phyloP scores from a whole-genome alignment of 345 rosid species.

The Capsella bursapastoris region DNA sequence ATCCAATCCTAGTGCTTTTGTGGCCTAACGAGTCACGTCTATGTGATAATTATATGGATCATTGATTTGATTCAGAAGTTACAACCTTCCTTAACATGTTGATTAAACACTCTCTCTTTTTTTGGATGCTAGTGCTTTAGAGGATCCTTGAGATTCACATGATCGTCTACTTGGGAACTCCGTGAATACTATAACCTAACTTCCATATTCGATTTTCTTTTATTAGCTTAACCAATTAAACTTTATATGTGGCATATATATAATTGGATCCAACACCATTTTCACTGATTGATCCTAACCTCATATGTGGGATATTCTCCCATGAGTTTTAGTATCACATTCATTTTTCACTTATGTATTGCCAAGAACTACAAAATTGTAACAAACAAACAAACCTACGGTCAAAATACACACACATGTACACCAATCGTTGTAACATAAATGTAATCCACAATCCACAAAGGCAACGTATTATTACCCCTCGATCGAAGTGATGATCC shows the following conservation, averaged over 20 bases:
- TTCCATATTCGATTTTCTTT: background rate
- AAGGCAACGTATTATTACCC: slow-evolving; percentile 28
- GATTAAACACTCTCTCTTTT: background rate
- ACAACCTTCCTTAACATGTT: background rate
- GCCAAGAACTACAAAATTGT: slow-evolving; percentile 18
- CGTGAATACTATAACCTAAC: slow-evolving; percentile 41
- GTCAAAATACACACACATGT: slow-evolving; percentile 28
- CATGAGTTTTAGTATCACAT: background rate
- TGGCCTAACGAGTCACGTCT: slow-evolving; percentile 3
- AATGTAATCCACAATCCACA: slow-evolving; percentile 41
- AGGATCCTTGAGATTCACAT: slow-evolving; percentile 32
- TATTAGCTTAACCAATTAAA: too few species aligned
- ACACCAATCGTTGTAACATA: slow-evolving; percentile 20
- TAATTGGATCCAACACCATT: background rate
- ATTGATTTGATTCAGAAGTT: background rate
- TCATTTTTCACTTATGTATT: background rate
- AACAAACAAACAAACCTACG: slow-evolving; percentile 33
- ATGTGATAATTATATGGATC: background rate
- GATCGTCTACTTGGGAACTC: slow-evolving; percentile 37
- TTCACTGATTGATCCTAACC: background rate
- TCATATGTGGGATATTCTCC: background rate
- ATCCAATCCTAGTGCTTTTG: background rate
- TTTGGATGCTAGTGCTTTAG: too few species aligned
- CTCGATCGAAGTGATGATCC: slow-evolving; percentile 33
- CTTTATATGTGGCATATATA: background rate